Percentiles rank a stretch among this genome's conserved stretches.
Evolutionary conservation across 257 asterid genomes (phyloP).

Genomic region (Forsythia viridissima): DNA sequence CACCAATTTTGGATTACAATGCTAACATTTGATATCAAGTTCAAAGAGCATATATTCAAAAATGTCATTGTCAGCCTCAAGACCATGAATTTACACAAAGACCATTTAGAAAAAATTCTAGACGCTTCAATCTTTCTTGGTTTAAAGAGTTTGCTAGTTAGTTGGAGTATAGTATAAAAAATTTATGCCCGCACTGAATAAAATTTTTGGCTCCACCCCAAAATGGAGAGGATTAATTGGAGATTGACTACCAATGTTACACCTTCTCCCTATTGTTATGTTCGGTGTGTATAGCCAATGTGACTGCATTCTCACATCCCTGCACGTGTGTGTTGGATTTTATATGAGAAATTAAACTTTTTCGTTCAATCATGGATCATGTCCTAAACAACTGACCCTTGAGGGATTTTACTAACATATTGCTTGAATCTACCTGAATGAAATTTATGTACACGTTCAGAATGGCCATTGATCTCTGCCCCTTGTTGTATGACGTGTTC

Average conservation of each 20-base stretch:
- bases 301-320: neutral
- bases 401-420: neutral
- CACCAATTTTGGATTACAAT: no score
- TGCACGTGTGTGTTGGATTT: neutral
- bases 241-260: neutral
- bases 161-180: no score
- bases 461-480: constrained; percentile 81
- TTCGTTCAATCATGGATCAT: neutral
- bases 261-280: neutral
- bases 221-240: neutral
- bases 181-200: no score
- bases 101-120: no score
- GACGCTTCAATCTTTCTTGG: no score
- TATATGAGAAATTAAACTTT: neutral
- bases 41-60: no score
- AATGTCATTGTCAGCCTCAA: no score
- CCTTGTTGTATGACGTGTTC: constrained; percentile 65
- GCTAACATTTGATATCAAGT: no score
- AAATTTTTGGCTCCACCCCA: no score
- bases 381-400: neutral
- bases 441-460: constrained; percentile 75
- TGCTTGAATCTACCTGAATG: constrained; percentile 61
- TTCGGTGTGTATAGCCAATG: neutral
- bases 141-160: no score
- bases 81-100: no score